Evolutionary conservation across 1,139 yeast genomes (phyloP), one percentile per base, ranked within the genome.

Genomic region (Blastobotrys persicus): DNA sequence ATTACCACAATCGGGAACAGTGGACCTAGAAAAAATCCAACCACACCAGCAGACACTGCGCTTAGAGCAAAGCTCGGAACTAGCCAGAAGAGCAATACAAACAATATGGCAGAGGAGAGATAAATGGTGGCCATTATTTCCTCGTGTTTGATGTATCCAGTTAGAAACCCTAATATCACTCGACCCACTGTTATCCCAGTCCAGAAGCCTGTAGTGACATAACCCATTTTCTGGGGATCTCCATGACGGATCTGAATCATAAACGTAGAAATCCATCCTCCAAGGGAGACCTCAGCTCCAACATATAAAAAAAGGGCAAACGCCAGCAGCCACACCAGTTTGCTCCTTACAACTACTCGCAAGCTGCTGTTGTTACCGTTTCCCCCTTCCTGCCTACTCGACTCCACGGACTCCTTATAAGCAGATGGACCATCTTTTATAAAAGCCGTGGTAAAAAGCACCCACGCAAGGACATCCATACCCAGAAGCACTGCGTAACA

Each of bases 11-110:
- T 83, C 0, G 95, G 92, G 66, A 84, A 88, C 4, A 86, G 71
- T 1, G 96, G 96, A 0, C 96, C 96, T 28, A 85, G 81, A 54
- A 79, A 79, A 31, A 80, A 69, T 0, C 95, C 96, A 40, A 81
- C 72, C 7, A 77, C 40, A 44, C 83, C 80, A 0, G 82, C 79
- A 34, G 58, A 58, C 4, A 67, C 50, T 2, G 69, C 68, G 1
- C 66, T 59, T 7, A 55, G 59, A 4, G 55, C 49, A 20, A 65
- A 52, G 32, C 48, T 51, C 6, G 65, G 62, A 5, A 63, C 58
- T 7, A 58, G 53, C 70, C 69, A 65, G 33, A 59, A 58, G 32
- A 65, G 47, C 2, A 63, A 48, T 31, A 59, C 48, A 18, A 61
- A 54, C 1, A 45, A 61, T 4, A 64, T 40, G 4, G 65, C 58